These are phyloP conservation scores for Bonia amplexicaulis DNA, from an alignment of 176 grass and related monocot genomes.

Conservation along the genomic window DNA sequence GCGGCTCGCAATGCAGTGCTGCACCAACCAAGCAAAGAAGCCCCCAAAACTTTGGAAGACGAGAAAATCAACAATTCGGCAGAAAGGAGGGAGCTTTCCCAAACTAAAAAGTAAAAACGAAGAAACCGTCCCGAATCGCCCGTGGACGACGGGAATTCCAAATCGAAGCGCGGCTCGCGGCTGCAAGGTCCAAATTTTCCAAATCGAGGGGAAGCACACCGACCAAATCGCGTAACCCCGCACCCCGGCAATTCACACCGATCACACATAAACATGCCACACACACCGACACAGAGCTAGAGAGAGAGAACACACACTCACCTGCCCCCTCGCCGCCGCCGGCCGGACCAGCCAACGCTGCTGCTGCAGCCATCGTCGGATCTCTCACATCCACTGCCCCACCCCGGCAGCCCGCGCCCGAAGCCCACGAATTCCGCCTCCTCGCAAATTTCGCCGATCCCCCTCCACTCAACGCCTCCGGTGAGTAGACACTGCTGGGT, in stretches of 20 bases:
- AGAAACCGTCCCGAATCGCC: not conserved
- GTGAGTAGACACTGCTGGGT: not conserved
- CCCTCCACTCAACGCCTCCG: not conserved
- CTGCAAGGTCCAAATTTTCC: not conserved
- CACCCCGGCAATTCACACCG: too few species aligned
- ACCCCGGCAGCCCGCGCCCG: not conserved
- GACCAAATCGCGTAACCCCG: not conserved
- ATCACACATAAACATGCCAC: too few species aligned
- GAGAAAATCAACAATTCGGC: not conserved
- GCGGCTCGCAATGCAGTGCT: not conserved
- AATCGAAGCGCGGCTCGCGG: not conserved
- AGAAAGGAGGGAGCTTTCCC: not conserved
- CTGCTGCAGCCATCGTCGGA: conserved; percentile 3
- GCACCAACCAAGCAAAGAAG: not conserved
- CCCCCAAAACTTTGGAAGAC: not conserved
- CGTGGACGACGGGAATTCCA: not conserved
- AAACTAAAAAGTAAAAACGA: not conserved
- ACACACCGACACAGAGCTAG: not conserved
- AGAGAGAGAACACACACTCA: not conserved
- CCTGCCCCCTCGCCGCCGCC: not conserved
- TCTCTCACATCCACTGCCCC: conserved; percentile 16
- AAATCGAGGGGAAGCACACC: not conserved
- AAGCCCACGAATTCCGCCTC: not conserved
- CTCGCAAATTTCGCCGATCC: not conserved
- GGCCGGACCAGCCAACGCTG: not conserved